Conservation (phyloP, 495 filamentous ascomycete genomes). For the Lasiosphaeriaceae sp. region DNA sequence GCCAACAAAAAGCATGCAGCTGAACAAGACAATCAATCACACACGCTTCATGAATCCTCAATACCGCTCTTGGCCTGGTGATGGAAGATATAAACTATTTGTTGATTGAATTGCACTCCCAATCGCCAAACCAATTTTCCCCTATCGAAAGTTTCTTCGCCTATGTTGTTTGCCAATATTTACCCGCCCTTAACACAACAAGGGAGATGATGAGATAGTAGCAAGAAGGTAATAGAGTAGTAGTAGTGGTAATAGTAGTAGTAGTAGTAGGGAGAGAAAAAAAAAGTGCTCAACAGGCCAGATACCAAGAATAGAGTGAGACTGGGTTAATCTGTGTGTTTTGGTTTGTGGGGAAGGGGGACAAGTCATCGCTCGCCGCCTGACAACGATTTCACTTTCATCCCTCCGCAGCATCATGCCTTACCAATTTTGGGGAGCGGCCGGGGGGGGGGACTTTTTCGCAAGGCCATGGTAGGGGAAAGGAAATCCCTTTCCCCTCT, state of each 20-base stretch:
- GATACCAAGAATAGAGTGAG: slow-evolving; percentile 4
- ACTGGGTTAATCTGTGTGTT: not conserved
- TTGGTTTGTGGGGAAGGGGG: not conserved
- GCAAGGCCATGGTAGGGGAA: too few species aligned
- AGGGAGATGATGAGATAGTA: slow-evolving; percentile 16
- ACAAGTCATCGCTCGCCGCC: not conserved
- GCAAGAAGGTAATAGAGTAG: slow-evolving; percentile 26
- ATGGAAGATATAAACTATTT: too few species aligned
- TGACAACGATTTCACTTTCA: not conserved
- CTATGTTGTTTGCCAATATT: slow-evolving; percentile 32
- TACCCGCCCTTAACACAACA: slow-evolving; percentile 16
- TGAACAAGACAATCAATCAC: too few species aligned
- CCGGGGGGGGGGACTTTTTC: too few species aligned
- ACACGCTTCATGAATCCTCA: too few species aligned
- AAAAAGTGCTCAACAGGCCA: slow-evolving; percentile 24
- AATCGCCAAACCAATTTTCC: slow-evolving; percentile 31
- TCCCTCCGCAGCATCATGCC: too few species aligned
- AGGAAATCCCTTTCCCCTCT: too few species aligned
- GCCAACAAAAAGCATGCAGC: too few species aligned
- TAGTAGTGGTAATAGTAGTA: too few species aligned
- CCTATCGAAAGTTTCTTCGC: slow-evolving; percentile 39
- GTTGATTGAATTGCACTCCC: slow-evolving; percentile 30
- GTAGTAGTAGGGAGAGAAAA: slow-evolving; percentile 29
- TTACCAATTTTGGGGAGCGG: too few species aligned
- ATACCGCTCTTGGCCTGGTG: too few species aligned